Evolutionary conservation across 2,329 filamentous ascomycete genomes (phyloP), one percentile per base, ranked within the genome.

Genomic region (Hymenoscyphus fraxineus): DNA sequence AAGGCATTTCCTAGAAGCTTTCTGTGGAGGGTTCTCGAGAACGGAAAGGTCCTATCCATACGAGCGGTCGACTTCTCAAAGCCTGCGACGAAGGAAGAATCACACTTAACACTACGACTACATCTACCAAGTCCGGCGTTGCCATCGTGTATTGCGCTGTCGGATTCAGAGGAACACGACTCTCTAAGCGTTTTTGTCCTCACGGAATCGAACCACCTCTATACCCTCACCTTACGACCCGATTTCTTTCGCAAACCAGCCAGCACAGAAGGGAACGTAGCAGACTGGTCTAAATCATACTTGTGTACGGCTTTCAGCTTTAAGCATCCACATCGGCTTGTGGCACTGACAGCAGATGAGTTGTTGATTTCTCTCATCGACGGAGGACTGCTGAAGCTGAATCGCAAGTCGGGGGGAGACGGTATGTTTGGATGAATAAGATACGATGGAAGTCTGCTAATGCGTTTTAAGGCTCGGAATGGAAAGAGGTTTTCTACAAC

Each of bases 21-120:
- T 75, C 83, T 97, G 58, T 99, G 95, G 95, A 87, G 94, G 71
- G 84, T 98, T 47, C 79, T 97, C 66, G 90, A 96, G 73, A 87
- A 92, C 72, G 87, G 88, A 73, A 90, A 85, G 70, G 82, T 92
- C 67, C 82, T 99, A 71, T 94, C 95, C 78, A 83, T 99, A 60
- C 90, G 92, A 74, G 88, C 87, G 51, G 87, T 91, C 66, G 95
- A 99, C 77, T 79, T 97, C 69, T 89, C 87, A 75, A 93, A 85
- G 79, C 44, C 47, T 5, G 85, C 82, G 69, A 83, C 82, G 66
- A 83, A 82, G 70, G 84, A 87, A 55, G 92, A 96, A 77, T 86
- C 90, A 62, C 86, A 88, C 68, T 80, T 95, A 60, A 88, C 90
- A 4, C 81, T 97, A 60, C 87, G 92, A 71, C 85, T 99, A 65